phyloP scores from a whole-genome alignment of 495 filamentous ascomycete genomes.

The Trichoderma virens region DNA sequence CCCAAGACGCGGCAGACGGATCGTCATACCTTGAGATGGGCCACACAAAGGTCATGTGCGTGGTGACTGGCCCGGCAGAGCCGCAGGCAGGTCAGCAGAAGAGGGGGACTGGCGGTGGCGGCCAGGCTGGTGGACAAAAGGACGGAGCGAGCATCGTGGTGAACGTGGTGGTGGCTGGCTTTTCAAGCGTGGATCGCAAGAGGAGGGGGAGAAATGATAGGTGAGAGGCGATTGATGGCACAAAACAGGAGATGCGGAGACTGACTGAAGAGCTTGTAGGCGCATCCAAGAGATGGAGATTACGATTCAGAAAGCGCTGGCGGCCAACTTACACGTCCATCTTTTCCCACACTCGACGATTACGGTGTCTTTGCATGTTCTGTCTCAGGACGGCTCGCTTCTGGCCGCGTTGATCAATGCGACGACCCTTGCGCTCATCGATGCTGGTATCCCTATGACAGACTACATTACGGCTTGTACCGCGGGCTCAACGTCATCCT shows the following conservation, averaged over 20 bases:
- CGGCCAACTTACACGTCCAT: slow-evolving; percentile 67
- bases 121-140: slow-evolving; percentile 34
- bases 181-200: slow-evolving; percentile 81
- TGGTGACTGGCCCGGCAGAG: slow-evolving; percentile 63
- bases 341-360: slow-evolving; percentile 88
- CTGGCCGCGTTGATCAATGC: slow-evolving; percentile 89
- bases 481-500: slow-evolving; percentile 64
- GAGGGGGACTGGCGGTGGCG: slow-evolving; percentile 23
- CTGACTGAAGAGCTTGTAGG: slow-evolving; percentile 31
- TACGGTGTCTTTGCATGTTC: slow-evolving; percentile 69
- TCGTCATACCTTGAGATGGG: slow-evolving; percentile 90
- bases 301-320: slow-evolving; percentile 66
- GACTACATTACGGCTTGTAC: slow-evolving; percentile 88
- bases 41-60: slow-evolving; percentile 93
- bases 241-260: neutral
- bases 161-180: slow-evolving; percentile 78
- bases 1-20: slow-evolving; percentile 83
- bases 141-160: slow-evolving; percentile 62
- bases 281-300: slow-evolving; percentile 73
- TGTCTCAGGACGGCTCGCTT: slow-evolving; percentile 85
- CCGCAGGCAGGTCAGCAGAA: slow-evolving; percentile 44
- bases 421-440: slow-evolving; percentile 82
- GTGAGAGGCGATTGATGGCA: slow-evolving; percentile 36
- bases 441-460: slow-evolving; percentile 90
- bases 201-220: slow-evolving; percentile 64